phyloP scores from a whole-genome alignment of 768 basidiomycete species.

The Mycena kentingensis region DNA sequence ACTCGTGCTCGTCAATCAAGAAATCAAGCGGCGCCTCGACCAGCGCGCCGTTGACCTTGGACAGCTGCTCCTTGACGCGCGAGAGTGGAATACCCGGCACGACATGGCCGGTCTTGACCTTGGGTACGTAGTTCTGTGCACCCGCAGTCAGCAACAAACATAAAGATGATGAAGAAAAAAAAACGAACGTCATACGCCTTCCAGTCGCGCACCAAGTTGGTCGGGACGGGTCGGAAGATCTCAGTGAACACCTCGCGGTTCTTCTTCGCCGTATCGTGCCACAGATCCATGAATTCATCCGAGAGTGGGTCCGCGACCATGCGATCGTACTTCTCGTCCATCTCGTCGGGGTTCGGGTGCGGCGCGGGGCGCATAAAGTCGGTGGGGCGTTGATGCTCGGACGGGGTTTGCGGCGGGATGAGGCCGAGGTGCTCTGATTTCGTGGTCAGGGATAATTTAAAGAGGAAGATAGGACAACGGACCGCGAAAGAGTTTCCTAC shows the following conservation, averaged over 20 bases:
- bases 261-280: constrained; percentile 69
- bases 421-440: constrained; percentile 82
- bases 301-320: constrained; percentile 79
- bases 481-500: constrained; percentile 85
- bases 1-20: constrained; percentile 76
- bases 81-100: constrained; percentile 62
- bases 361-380: constrained; percentile 85
- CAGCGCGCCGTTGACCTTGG: constrained; percentile 69
- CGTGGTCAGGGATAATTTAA: constrained; percentile 1
- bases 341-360: constrained; percentile 67
- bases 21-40: constrained; percentile 85
- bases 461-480: constrained; percentile 19
- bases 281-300: constrained; percentile 57
- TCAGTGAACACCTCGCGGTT: constrained; percentile 88
- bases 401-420: constrained; percentile 67
- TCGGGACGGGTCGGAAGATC: constrained; percentile 84
- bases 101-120: constrained; percentile 81
- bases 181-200: constrained; percentile 68
- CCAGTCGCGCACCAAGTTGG: constrained; percentile 81
- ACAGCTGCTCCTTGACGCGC: constrained; percentile 76
- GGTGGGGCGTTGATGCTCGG: constrained; percentile 37
- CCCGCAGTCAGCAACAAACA: too few relatives aligned
- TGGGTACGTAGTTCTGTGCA: constrained; percentile 76
- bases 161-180: too few relatives aligned
- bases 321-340: constrained; percentile 53